Evolutionary conservation across 257 asterid genomes (phyloP).

Genomic region (Perilla frutescens): DNA sequence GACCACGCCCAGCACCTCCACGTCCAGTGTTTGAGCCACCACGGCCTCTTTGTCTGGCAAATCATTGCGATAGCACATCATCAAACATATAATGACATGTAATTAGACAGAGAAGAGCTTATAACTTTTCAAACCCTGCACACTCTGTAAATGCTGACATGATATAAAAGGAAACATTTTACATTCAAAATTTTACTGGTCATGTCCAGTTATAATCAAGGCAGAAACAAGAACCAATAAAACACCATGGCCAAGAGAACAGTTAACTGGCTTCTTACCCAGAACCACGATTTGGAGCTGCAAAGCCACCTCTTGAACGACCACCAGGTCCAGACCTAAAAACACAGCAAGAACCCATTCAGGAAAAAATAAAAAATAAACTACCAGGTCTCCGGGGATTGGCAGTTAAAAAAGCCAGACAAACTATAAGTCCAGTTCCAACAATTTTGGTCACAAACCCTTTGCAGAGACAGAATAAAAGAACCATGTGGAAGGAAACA

Average conservation of each 20-base stretch:
- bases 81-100: background rate
- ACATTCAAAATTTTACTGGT: too few species aligned
- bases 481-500: background rate
- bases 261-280: slow-evolving; percentile 49
- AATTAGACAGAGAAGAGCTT: too few species aligned
- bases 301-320: slow-evolving; percentile 53
- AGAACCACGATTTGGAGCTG: slow-evolving; percentile 47
- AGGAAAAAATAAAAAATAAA: background rate
- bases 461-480: too few species aligned
- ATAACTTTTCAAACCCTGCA: too few species aligned
- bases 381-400: background rate
- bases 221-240: background rate
- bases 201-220: background rate
- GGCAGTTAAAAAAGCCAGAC: background rate
- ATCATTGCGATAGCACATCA: background rate
- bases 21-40: slow-evolving; percentile 45
- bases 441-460: background rate
- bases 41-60: slow-evolving; percentile 54
- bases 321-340: slow-evolving; percentile 63
- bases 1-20: slow-evolving; percentile 22
- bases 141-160: background rate
- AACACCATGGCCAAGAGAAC: background rate
- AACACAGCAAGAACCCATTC: background rate
- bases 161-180: background rate
- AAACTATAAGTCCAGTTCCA: too few species aligned